Conservation (phyloP, 2,329 filamentous ascomycete genomes). For the Blastomyces percursus region DNA sequence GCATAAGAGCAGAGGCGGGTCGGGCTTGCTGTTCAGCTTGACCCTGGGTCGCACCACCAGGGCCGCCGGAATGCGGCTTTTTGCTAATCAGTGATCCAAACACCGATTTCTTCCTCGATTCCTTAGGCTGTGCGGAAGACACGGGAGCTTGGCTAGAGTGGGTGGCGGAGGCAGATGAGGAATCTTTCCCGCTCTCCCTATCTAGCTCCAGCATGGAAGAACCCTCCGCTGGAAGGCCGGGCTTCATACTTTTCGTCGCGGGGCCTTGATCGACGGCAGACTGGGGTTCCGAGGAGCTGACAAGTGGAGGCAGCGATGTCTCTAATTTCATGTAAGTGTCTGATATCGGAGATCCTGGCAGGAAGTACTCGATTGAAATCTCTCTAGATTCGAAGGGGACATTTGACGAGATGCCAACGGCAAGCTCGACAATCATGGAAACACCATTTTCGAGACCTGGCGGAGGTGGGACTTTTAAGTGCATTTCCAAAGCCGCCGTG, state of each 20-base stretch:
- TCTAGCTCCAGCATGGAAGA: conserved; percentile 9
- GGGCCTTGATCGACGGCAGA: conserved; percentile 14
- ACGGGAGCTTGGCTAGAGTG: conserved; percentile 10
- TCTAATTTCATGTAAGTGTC: conserved; percentile 78
- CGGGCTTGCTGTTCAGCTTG: conserved; percentile 8
- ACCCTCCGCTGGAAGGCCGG: conserved; percentile 9
- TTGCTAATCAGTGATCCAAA: conserved; percentile 33
- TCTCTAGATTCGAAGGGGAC: conserved; percentile 85
- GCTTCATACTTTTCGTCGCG: conserved; percentile 15
- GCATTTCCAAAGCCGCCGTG: conserved; percentile 58
- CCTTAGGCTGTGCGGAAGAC: conserved; percentile 15
- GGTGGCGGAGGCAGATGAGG: conserved; percentile 16
- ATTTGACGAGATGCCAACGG: conserved; percentile 73
- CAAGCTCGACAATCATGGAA: conserved; percentile 85
- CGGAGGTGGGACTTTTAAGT: conserved; percentile 65
- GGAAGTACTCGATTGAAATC: conserved; percentile 74
- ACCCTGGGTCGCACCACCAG: background rate
- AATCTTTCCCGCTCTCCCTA: conserved; percentile 16
- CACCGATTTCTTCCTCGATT: conserved; percentile 32
- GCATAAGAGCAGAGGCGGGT: conserved; percentile 8
- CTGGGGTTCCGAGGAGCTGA: conserved; percentile 10
- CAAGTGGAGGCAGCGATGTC: conserved; percentile 50
- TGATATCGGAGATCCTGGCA: conserved; percentile 61
- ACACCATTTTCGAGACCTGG: conserved; percentile 77
- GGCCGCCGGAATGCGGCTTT: conserved; percentile 18